phyloP scores from a whole-genome alignment of 257 asterid species.

The Lantana camara region DNA sequence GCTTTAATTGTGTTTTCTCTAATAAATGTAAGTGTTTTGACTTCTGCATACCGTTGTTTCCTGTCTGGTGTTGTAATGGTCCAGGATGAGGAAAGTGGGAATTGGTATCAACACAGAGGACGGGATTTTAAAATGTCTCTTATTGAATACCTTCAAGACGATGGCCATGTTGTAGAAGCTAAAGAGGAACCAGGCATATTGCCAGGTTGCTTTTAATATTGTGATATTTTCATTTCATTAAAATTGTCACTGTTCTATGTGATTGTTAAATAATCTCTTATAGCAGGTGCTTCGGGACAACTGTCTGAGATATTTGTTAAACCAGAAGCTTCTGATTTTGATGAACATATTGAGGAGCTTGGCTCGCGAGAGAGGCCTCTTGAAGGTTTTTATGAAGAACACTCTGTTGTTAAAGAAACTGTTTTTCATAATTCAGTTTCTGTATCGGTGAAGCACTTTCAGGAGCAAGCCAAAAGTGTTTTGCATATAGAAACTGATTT shows the following conservation, averaged over 20 bases:
- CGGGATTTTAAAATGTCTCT: slow-evolving; percentile 85
- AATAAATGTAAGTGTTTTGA: not conserved
- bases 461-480: slow-evolving; percentile 50
- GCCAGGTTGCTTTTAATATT: slow-evolving; percentile 54
- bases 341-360: slow-evolving; percentile 38
- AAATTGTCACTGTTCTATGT: not conserved
- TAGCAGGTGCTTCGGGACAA: slow-evolving; percentile 65
- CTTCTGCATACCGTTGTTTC: slow-evolving; percentile 9
- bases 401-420: slow-evolving; percentile 60
- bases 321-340: slow-evolving; percentile 44
- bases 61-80: slow-evolving; percentile 28
- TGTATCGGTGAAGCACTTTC: slow-evolving; percentile 62
- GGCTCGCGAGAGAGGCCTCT: slow-evolving; percentile 40
- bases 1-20: not conserved
- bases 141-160: slow-evolving; percentile 49
- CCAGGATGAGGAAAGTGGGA: slow-evolving; percentile 85
- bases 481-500: slow-evolving; percentile 82
- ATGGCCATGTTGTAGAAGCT: slow-evolving; percentile 51
- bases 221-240: slow-evolving; percentile 10
- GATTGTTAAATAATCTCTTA: slow-evolving; percentile 23
- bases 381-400: slow-evolving; percentile 81
- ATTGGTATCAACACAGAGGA: slow-evolving; percentile 92
- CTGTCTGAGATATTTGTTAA: slow-evolving; percentile 56
- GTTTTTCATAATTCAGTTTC: slow-evolving; percentile 45
- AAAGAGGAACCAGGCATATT: slow-evolving; percentile 47